Evolutionary conservation across 805 yeast species (phyloP).

Genomic region (Monosporozyma siamensis): DNA sequence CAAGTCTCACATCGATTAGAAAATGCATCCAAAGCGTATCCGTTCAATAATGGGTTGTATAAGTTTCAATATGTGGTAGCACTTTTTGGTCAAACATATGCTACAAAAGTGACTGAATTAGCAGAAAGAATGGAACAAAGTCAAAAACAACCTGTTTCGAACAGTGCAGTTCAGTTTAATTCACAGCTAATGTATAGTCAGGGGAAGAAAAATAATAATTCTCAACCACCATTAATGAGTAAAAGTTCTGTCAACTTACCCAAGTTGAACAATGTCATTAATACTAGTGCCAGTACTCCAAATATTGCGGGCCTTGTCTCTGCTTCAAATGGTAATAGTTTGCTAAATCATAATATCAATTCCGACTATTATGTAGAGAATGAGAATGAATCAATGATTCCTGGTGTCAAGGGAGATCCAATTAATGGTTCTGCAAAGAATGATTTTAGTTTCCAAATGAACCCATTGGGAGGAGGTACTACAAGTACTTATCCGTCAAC

Average conservation of each 20-base stretch:
- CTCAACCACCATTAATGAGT: too few species aligned
- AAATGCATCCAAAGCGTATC: slow-evolving; percentile 28
- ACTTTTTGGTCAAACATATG: slow-evolving; percentile 52
- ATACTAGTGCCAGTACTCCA: too few species aligned
- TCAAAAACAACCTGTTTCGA: background rate
- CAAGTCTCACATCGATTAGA: slow-evolving; percentile 20
- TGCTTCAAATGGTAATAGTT: too few species aligned
- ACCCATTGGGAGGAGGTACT: background rate
- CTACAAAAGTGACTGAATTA: slow-evolving; percentile 39
- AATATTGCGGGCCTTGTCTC: too few species aligned
- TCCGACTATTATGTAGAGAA: background rate
- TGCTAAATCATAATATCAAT: background rate
- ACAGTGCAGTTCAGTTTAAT: slow-evolving; percentile 2
- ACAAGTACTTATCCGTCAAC: too few species aligned
- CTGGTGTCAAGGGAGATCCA: background rate
- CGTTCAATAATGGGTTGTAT: slow-evolving; percentile 41
- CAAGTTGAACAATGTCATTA: too few species aligned
- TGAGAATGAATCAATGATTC: background rate
- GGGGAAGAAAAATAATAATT: background rate
- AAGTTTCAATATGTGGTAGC: slow-evolving; percentile 49
- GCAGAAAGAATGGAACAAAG: slow-evolving; percentile 5
- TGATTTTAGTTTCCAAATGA: background rate
- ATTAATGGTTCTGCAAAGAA: background rate
- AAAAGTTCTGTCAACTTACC: too few species aligned
- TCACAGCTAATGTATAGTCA: background rate